Evolutionary conservation across 2,329 filamentous ascomycete species (phyloP).

Genomic region (Neocatenulostroma microsporum): DNA sequence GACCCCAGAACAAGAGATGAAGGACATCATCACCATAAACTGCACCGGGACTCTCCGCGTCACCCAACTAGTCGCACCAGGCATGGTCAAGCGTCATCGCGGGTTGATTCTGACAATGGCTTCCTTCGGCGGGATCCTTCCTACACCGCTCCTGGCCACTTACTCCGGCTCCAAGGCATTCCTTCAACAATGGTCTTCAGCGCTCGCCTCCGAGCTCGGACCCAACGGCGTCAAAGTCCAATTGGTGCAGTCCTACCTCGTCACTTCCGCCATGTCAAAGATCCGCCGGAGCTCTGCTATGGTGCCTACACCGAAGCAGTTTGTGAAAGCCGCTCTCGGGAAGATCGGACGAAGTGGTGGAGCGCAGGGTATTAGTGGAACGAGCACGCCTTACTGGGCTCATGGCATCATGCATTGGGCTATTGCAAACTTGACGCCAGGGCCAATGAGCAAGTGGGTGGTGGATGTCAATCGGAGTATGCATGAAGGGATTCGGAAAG

Average conservation of each 20-base stretch:
- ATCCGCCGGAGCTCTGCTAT: constrained; percentile 68
- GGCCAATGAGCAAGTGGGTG: constrained; percentile 50
- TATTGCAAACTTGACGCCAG: constrained; percentile 51
- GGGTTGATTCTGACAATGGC: constrained; percentile 96
- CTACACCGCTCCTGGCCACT: constrained; percentile 85
- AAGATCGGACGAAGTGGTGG: constrained; percentile 75
- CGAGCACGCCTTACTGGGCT: constrained; percentile 87
- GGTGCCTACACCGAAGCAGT: constrained; percentile 73
- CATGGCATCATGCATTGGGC: constrained; percentile 85
- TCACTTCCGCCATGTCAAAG: constrained; percentile 97
- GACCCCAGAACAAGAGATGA: constrained; percentile 70
- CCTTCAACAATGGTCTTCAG: constrained; percentile 89
- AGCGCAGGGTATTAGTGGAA: constrained; percentile 70
- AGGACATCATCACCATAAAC: constrained; percentile 91
- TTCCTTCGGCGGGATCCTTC: constrained; percentile 86
- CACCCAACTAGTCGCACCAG: constrained; percentile 75
- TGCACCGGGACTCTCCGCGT: constrained; percentile 82
- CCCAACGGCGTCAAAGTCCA: constrained; percentile 80
- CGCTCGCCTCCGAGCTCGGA: constrained; percentile 74
- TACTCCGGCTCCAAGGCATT: constrained; percentile 98
- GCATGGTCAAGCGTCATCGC: constrained; percentile 73
- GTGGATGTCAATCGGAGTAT: constrained; percentile 58
- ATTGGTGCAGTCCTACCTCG: constrained; percentile 82
- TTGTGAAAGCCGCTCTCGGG: constrained; percentile 68
- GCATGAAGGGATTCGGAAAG: constrained; percentile 73